These are phyloP conservation scores for Edaphochlamys debaryana DNA, from an alignment of 139 green algal genomes.

Conservation along the genomic window DNA sequence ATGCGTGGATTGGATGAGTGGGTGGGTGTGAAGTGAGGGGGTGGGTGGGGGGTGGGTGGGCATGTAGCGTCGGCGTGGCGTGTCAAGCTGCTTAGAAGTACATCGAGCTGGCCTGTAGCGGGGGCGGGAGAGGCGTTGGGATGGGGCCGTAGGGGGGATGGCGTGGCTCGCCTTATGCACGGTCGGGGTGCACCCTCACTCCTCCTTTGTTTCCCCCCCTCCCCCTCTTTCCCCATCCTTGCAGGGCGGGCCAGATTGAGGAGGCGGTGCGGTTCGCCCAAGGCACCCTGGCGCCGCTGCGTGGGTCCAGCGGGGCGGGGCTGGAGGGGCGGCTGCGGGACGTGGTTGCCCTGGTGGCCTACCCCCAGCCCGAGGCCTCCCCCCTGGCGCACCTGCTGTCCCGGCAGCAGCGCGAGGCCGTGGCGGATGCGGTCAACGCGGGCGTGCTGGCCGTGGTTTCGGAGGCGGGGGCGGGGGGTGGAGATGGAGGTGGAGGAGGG, in stretches of 20 bases:
- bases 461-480: neutral
- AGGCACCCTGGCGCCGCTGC: conserved; percentile 56
- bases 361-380: conserved; percentile 59
- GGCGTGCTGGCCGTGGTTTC: conserved; percentile 61
- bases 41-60: too few relatives aligned
- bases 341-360: conserved; percentile 82
- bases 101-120: too few relatives aligned
- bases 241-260: conserved; percentile 48
- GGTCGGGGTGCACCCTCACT: too few relatives aligned
- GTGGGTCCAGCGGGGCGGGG: neutral
- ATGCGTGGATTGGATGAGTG: too few relatives aligned
- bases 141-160: too few relatives aligned
- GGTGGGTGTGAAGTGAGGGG: too few relatives aligned
- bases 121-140: too few relatives aligned
- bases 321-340: conserved; percentile 58
- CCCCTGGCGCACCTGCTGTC: conserved; percentile 71
- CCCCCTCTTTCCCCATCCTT: neutral
- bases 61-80: too few relatives aligned
- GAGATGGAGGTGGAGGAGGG: neutral
- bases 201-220: too few relatives aligned
- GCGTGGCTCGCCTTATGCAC: too few relatives aligned
- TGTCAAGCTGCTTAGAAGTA: too few relatives aligned
- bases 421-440: conserved; percentile 81
- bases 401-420: conserved; percentile 66
- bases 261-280: conserved; percentile 69